A percentile compares a stretch with the other conserved stretches of the same genome.
These are phyloP conservation scores for Colletotrichum sp. DNA, from an alignment of 2,329 filamentous ascomycete genomes.

Conservation along the genomic window DNA sequence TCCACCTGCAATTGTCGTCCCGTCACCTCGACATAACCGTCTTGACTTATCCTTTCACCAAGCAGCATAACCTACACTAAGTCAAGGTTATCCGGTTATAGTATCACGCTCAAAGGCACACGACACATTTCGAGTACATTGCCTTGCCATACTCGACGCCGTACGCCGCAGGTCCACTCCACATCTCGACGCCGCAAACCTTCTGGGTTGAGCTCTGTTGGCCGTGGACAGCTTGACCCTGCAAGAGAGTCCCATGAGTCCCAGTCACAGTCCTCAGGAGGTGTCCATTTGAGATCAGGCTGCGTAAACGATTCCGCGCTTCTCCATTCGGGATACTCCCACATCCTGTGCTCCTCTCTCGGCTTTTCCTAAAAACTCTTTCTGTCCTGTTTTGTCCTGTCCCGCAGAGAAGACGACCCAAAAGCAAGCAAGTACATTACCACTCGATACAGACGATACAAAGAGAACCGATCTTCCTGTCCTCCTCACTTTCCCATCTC, in stretches of 20 bases:
- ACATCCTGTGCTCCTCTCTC: not conserved
- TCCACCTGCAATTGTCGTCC: not conserved
- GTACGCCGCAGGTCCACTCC: not conserved
- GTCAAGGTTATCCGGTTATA: not conserved
- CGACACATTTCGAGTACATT: not conserved
- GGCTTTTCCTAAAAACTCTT: not conserved
- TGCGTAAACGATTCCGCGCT: not conserved
- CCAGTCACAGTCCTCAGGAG: not conserved
- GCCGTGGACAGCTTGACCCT: not conserved
- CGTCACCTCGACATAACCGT: not conserved
- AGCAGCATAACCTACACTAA: not conserved
- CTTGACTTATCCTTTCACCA: not conserved
- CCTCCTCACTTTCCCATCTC: not conserved
- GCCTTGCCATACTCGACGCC: not conserved
- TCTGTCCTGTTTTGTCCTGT: not conserved
- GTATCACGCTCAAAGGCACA: not conserved
- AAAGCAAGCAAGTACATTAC: not conserved
- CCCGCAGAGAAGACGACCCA: not conserved
- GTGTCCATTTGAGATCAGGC: not conserved
- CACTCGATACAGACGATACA: not conserved
- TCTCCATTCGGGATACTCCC: not conserved
- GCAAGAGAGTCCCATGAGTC: not conserved
- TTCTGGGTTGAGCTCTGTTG: constrained; percentile 5
- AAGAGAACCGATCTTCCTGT: not conserved
- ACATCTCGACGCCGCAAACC: not conserved